phyloP scores from a whole-genome alignment of 306 rosid species.

The apple (Malus domestica) region DNA sequence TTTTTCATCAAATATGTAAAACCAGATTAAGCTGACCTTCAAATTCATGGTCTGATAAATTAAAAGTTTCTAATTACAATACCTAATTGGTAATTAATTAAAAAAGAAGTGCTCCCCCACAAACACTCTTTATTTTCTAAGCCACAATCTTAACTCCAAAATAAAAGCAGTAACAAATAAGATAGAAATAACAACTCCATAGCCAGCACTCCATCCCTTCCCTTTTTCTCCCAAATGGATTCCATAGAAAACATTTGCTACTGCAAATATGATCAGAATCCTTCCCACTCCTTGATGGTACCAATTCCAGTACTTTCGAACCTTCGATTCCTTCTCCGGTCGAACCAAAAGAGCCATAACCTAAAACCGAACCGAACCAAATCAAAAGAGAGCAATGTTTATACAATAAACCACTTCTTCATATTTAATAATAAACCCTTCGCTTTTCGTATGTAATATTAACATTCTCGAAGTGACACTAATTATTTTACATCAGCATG shows the following conservation, averaged over 20 bases:
- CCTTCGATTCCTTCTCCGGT: conserved; percentile 47
- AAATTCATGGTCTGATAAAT: not conserved
- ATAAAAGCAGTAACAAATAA: conserved; percentile 33
- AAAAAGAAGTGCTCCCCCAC: not conserved
- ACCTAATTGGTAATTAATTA: not conserved
- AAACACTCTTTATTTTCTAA: not conserved
- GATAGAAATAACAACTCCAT: conserved; percentile 48
- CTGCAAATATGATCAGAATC: conserved; percentile 39
- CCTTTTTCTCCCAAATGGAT: conserved; percentile 51
- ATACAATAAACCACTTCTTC: not conserved
- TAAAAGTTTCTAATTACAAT: not conserved
- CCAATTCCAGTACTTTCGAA: conserved; percentile 67
- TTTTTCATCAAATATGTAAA: too few species aligned
- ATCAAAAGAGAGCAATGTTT: not conserved
- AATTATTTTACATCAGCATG: not conserved
- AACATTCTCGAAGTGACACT: not conserved
- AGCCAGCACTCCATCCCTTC: conserved; percentile 44
- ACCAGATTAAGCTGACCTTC: not conserved
- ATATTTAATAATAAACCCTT: too few species aligned
- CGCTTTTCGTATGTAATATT: too few species aligned
- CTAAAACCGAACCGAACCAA: conserved; percentile 20
- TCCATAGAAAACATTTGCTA: conserved; percentile 75
- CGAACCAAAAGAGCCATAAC: conserved; percentile 55
- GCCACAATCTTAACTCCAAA: conserved; percentile 48
- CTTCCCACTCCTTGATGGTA: conserved; percentile 62